Percentiles rank a stretch among this genome's conserved stretches.
Evolutionary conservation across 192 early-diverging fungal genomes (phyloP).

Genomic region (Coemansia brasiliensis): DNA sequence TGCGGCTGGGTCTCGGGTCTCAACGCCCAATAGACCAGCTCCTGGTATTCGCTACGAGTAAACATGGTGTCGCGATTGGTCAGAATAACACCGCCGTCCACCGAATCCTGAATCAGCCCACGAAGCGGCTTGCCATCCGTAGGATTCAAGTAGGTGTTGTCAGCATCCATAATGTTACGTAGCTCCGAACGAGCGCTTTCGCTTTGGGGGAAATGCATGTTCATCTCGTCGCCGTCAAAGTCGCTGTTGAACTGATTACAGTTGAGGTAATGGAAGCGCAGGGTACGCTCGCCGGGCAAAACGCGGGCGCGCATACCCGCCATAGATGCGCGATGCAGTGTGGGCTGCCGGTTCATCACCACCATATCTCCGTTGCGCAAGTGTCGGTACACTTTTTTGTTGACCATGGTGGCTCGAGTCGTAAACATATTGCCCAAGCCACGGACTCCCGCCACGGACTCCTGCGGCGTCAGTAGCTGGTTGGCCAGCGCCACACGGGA

Average conservation of each 20-base stretch:
- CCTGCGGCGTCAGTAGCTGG: constrained; percentile 79
- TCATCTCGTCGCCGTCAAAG: constrained; percentile 99
- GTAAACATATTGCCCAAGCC: constrained; percentile 57
- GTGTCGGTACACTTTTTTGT: constrained; percentile 98
- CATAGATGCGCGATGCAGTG: constrained; percentile 98
- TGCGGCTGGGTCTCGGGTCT: constrained; percentile 64
- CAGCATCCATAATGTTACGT: constrained; percentile 90
- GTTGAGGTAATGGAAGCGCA: constrained; percentile 99
- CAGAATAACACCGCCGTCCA: constrained; percentile 96
- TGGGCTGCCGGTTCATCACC: constrained; percentile 98
- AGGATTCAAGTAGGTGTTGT: constrained; percentile 95
- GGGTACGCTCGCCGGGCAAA: constrained; percentile 94
- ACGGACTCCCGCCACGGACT: constrained; percentile 48
- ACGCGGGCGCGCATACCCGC: constrained; percentile 96
- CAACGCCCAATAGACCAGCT: constrained; percentile 87
- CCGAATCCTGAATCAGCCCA: constrained; percentile 98
- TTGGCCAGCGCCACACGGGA: constrained; percentile 95
- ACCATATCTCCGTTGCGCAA: constrained; percentile 96
- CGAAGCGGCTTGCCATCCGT: constrained; percentile 96
- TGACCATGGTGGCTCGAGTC: constrained; percentile 66
- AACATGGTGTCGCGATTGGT: constrained; percentile 86
- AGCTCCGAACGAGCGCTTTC: constrained; percentile 96
- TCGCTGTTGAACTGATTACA: constrained; percentile 94
- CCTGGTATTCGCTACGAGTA: constrained; percentile 85
- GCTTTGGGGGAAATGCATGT: constrained; percentile 99